Evolutionary conservation across 805 yeast species (phyloP).

Genomic region (Candida saitoana): DNA sequence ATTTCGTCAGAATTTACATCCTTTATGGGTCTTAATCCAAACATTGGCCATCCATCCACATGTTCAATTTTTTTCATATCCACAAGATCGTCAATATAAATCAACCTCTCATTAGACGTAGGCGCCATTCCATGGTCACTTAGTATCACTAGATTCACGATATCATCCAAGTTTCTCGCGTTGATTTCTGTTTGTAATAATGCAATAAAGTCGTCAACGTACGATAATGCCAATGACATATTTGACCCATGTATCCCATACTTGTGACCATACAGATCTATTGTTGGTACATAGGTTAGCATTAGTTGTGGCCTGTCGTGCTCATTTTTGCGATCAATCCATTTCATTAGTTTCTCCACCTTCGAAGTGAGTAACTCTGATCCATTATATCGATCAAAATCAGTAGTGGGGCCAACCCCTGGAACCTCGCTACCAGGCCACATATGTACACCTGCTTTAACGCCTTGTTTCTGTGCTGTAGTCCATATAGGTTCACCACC

Average conservation of each 20-base stretch:
- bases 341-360: slow-evolving; percentile 51
- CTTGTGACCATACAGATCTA: slow-evolving; percentile 75
- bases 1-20: slow-evolving; percentile 41
- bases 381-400: slow-evolving; percentile 61
- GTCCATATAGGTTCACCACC: slow-evolving; percentile 90
- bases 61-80: slow-evolving; percentile 53
- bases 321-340: slow-evolving; percentile 59
- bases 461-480: slow-evolving; percentile 62
- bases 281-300: slow-evolving; percentile 72
- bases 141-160: slow-evolving; percentile 72
- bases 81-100: slow-evolving; percentile 70
- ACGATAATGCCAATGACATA: slow-evolving; percentile 47
- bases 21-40: slow-evolving; percentile 61
- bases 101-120: slow-evolving; percentile 62
- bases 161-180: slow-evolving; percentile 53
- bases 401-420: slow-evolving; percentile 47
- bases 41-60: slow-evolving; percentile 82
- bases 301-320: slow-evolving; percentile 68
- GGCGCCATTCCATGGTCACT: slow-evolving; percentile 97
- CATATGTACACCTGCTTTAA: slow-evolving; percentile 80
- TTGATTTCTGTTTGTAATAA: slow-evolving; percentile 45
- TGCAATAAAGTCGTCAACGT: slow-evolving; percentile 65
- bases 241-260: slow-evolving; percentile 64
- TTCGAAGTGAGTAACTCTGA: slow-evolving; percentile 58
- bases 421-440: slow-evolving; percentile 92